Evolutionary conservation across 495 filamentous ascomycete species (phyloP).

Genomic region (Beverwykella pulmonaria): DNA sequence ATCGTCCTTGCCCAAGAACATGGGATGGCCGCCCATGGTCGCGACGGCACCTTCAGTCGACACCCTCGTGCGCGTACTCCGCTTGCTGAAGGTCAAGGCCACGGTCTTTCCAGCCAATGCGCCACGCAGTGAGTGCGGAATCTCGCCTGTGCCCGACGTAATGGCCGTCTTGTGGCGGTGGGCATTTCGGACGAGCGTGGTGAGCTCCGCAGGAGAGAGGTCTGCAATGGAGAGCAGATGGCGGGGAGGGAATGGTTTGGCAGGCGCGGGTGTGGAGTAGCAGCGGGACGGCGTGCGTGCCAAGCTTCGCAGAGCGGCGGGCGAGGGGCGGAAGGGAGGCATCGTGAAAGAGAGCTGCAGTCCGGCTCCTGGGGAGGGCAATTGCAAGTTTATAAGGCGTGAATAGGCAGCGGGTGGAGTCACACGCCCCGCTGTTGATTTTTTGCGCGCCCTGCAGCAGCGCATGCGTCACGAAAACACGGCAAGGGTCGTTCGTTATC

Average conservation of each 20-base stretch:
- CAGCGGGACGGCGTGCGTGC: conserved; percentile 23
- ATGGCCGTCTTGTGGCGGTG: conserved; percentile 71
- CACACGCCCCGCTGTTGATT: conserved; percentile 7
- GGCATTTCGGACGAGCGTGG: conserved; percentile 79
- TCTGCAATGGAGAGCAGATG: conserved; percentile 92
- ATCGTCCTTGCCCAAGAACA: conserved; percentile 93
- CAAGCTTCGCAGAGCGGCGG: conserved; percentile 31
- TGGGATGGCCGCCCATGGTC: conserved; percentile 83
- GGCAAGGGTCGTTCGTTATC: conserved; percentile 18
- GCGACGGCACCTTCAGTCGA: conserved; percentile 87
- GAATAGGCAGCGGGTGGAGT: conserved; percentile 2
- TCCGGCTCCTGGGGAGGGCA: conserved; percentile 6
- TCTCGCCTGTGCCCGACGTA: conserved; percentile 62
- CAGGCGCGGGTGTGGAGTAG: conserved; percentile 29
- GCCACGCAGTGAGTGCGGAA: conserved; percentile 59
- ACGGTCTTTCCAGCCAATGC: conserved; percentile 74
- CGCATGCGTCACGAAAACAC: conserved; percentile 15
- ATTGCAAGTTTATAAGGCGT: conserved; percentile 27
- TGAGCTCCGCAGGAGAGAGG: conserved; percentile 76
- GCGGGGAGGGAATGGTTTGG: conserved; percentile 46
- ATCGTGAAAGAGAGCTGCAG: conserved; percentile 12
- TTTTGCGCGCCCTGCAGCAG: background rate
- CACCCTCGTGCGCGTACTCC: conserved; percentile 87
- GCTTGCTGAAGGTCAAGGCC: conserved; percentile 95
- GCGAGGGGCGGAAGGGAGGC: conserved; percentile 28